Evolutionary conservation across 2,329 filamentous ascomycete genomes (phyloP), one percentile per base, ranked within the genome.

Genomic region (Pseudocercospora pini-densiflorae): DNA sequence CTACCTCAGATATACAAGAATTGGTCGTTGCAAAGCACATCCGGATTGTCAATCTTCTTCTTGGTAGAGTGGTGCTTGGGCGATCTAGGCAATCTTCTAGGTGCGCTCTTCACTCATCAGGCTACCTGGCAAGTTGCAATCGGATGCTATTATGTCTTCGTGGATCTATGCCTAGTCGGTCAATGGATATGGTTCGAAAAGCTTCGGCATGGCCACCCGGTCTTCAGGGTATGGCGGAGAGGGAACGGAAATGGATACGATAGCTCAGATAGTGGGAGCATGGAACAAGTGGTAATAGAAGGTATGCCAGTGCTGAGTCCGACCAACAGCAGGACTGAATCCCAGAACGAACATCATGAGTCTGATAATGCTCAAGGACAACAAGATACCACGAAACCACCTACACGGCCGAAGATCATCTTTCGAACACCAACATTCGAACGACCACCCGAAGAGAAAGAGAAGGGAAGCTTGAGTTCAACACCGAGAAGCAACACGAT

Each of bases 1-100:
- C 80, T 90, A 29, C 89, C 89, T 1, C 89, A 91, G 73, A 89
- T 91, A 68, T 89, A 87, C 79, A 90, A 90, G 80, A 91, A 91
- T 74, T 87, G 87, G 74, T 82, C 82, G 61, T 76, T 89, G 21
- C 83, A 88, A 72, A 90, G 88, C 12, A 89, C 88, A 0, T 88
- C 88, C 0, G 88, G 89, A 0, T 76, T 91, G 43, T 89, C 87
- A 4, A 84, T 89, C 65, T 89, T 86, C 75, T 91, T 91, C 76
- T 78, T 91, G 57, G 80, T 86, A 2, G 88, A 89, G 77, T 91
- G 89, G 89, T 84, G 88, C 71, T 74, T 89, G 33, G 89, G 89
- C 54, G 89, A 91, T 76, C 70, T 87, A 61, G 85, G 86, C 55
- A 91, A 91, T 65, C 77, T 90, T 21, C 72, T 89, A 3, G 89